Evolutionary conservation across 306 rosid genomes (phyloP).

Genomic region (Glycyrrhiza uralensis): DNA sequence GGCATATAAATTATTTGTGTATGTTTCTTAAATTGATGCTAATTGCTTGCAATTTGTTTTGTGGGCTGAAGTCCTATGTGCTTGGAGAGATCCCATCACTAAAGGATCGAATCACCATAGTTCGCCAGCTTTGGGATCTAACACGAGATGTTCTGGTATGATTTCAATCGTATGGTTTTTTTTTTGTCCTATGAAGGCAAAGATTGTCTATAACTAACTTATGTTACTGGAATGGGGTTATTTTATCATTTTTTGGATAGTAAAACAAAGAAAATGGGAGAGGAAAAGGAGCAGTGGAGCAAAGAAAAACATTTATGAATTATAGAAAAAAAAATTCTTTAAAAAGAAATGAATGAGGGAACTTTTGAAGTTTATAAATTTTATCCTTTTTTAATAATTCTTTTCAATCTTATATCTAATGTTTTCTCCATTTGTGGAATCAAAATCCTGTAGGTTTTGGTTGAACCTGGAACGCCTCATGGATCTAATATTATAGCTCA

Average conservation of each 20-base stretch:
- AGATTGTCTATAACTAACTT: background rate
- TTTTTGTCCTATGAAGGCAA: background rate
- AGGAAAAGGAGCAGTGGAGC: background rate
- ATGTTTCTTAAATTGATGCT: constrained; percentile 24
- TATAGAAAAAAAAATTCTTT: background rate
- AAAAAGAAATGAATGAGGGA: background rate
- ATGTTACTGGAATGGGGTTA: background rate
- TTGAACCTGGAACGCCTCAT: constrained; percentile 95
- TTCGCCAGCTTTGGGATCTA: constrained; percentile 95
- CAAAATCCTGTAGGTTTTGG: constrained; percentile 57
- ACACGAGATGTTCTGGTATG: constrained; percentile 84
- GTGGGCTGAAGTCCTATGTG: constrained; percentile 77
- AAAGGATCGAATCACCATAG: constrained; percentile 78
- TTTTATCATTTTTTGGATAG: background rate
- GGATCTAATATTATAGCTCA: constrained; percentile 88
- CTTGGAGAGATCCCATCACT: constrained; percentile 92
- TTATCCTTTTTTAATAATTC: background rate
- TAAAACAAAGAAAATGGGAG: background rate
- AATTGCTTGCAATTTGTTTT: constrained; percentile 28
- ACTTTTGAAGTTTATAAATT: background rate
- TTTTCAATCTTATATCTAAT: constrained; percentile 2
- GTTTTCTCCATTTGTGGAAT: constrained; percentile 23
- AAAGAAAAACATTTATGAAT: constrained; percentile 8
- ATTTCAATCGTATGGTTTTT: constrained; percentile 17
- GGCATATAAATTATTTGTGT: background rate